Evolutionary conservation across 805 yeast genomes (phyloP).

Genomic region (Pichia thaimueangensis): DNA sequence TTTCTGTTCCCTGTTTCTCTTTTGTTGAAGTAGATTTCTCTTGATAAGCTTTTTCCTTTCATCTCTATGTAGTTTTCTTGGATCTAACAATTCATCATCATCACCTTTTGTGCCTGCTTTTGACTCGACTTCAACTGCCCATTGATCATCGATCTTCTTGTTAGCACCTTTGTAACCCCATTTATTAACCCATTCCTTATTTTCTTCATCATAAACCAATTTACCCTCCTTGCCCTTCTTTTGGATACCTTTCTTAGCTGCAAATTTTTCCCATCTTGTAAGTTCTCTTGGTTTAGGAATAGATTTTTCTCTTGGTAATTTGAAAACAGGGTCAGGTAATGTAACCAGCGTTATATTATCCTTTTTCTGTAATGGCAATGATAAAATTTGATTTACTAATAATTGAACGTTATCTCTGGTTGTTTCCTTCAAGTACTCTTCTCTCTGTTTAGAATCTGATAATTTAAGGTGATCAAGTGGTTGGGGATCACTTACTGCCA

Average conservation of each 20-base stretch:
- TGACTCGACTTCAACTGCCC: slow-evolving; percentile 84
- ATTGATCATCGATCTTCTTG: slow-evolving; percentile 79
- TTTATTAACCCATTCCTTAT: slow-evolving; percentile 93
- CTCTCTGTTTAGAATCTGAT: slow-evolving; percentile 48
- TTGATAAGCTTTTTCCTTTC: slow-evolving; percentile 82
- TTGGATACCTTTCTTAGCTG: slow-evolving; percentile 89
- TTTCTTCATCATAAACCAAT: slow-evolving; percentile 80
- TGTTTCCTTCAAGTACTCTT: slow-evolving; percentile 52
- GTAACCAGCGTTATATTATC: slow-evolving; percentile 76
- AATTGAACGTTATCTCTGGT: slow-evolving; percentile 93
- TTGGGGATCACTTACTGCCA: slow-evolving; percentile 84
- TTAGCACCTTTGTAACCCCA: slow-evolving; percentile 98
- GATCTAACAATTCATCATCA: slow-evolving; percentile 62
- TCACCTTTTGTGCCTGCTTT: slow-evolving; percentile 34
- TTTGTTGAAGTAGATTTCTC: slow-evolving; percentile 80
- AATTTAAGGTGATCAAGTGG: slow-evolving; percentile 65
- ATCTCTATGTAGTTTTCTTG: slow-evolving; percentile 72
- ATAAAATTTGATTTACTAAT: slow-evolving; percentile 80
- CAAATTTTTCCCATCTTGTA: slow-evolving; percentile 96
- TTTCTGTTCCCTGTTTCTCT: slow-evolving; percentile 46
- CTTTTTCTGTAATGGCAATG: slow-evolving; percentile 79
- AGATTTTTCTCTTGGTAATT: slow-evolving; percentile 90
- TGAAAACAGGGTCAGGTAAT: slow-evolving; percentile 78
- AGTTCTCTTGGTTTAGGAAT: slow-evolving; percentile 87
- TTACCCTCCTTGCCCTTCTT: slow-evolving; percentile 87